Evolutionary conservation across 106 monocot species (phyloP).

Genomic region (Dioscorea zingiberensis): DNA sequence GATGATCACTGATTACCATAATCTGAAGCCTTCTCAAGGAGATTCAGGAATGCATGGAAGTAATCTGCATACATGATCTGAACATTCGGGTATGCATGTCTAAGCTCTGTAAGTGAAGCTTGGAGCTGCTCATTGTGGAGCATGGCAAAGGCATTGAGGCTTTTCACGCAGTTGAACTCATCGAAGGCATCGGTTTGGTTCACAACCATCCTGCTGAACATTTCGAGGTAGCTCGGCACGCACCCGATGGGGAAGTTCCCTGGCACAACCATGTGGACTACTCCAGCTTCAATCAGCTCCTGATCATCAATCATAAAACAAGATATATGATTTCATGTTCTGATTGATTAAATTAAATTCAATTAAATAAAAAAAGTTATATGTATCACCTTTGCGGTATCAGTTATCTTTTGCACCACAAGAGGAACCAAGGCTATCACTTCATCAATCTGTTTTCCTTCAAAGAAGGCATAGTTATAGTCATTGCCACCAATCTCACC

Average conservation of each 20-base stretch:
- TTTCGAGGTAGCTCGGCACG: conserved; percentile 23
- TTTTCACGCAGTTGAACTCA: conserved; percentile 12
- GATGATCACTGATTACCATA: conserved; percentile 8
- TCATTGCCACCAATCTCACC: conserved; percentile 55
- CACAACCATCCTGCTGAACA: conserved; percentile 4
- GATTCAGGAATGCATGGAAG: conserved; percentile 27
- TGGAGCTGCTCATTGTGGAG: conserved; percentile 37
- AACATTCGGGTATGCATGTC: conserved; percentile 14
- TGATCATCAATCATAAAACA: too few species aligned
- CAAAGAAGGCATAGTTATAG: conserved; percentile 35
- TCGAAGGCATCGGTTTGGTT: conserved; percentile 14
- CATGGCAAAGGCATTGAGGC: conserved; percentile 22
- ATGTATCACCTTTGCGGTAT: conserved; percentile 13
- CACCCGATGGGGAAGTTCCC: conserved; percentile 41
- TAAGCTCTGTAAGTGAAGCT: conserved; percentile 6
- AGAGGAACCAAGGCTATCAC: conserved; percentile 25
- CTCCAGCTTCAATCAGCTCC: conserved; percentile 19
- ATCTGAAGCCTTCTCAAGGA: conserved; percentile 20
- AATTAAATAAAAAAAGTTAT: too few species aligned
- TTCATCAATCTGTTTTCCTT: conserved; percentile 8
- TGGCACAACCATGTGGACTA: conserved; percentile 18
- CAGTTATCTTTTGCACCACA: conserved; percentile 19
- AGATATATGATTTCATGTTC: too few species aligned
- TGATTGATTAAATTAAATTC: too few species aligned
- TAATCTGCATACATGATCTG: conserved; percentile 37